Evolutionary conservation across 768 basidiomycete species (phyloP).

Genomic region (Tricholoma sp.): DNA sequence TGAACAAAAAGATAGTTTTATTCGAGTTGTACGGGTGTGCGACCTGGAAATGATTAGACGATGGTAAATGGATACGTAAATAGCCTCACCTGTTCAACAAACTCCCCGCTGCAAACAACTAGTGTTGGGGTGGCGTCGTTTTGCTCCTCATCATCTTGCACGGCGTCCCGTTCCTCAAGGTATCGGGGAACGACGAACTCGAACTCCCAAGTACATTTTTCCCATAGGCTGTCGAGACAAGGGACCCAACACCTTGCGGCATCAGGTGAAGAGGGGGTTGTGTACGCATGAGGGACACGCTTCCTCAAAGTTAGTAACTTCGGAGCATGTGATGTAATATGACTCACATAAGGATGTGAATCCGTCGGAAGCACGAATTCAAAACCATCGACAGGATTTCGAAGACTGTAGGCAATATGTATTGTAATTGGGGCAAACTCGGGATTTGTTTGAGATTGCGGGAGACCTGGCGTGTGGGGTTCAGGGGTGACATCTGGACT

Average conservation of each 20-base stretch:
- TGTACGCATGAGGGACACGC: constrained; percentile 93
- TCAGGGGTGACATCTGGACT: constrained; percentile 71
- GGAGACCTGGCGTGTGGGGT: constrained; percentile 58
- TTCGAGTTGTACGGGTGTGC: constrained; percentile 90
- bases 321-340: background rate
- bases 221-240: constrained; percentile 91
- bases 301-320: constrained; percentile 26
- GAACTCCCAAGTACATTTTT: constrained; percentile 97
- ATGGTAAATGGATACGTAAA: constrained; percentile 3
- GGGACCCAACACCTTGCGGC: constrained; percentile 99
- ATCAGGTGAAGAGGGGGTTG: constrained; percentile 81
- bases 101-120: constrained; percentile 91
- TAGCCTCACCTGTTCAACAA: constrained; percentile 81
- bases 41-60: constrained; percentile 44
- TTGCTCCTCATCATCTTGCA: constrained; percentile 46
- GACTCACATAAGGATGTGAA: constrained; percentile 77
- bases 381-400: constrained; percentile 78
- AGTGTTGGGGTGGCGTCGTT: constrained; percentile 68
- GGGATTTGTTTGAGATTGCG: constrained; percentile 31
- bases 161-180: constrained; percentile 55
- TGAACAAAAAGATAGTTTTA: constrained; percentile 93
- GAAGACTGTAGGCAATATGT: constrained; percentile 75
- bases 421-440: constrained; percentile 77
- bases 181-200: constrained; percentile 90
- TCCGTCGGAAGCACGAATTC: constrained; percentile 82